A percentile compares a stretch with the other conserved stretches of the same genome.
These are phyloP conservation scores for Trametes meyenii DNA, from an alignment of 768 basidiomycete species.

Conservation along the genomic window DNA sequence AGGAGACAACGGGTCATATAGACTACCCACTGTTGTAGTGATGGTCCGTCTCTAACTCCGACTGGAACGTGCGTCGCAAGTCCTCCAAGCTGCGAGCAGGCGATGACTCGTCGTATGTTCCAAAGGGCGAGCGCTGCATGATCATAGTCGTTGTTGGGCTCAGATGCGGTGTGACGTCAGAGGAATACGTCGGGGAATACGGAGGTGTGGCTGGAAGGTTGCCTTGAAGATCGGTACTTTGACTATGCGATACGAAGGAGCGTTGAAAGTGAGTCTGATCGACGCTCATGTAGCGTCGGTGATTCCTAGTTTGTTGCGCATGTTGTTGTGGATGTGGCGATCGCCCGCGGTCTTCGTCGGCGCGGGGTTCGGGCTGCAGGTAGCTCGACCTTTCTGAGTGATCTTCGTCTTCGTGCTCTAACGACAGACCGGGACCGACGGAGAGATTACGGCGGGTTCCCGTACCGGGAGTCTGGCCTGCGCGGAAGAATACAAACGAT, in stretches of 20 bases:
- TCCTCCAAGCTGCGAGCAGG: conserved; percentile 27
- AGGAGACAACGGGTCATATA: background rate
- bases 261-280: conserved; percentile 37
- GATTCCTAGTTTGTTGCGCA: background rate
- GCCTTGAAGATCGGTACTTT: conserved; percentile 19
- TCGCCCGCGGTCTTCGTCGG: conserved; percentile 27
- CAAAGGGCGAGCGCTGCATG: conserved; percentile 20
- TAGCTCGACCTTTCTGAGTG: conserved; percentile 36
- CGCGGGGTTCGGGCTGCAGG: conserved; percentile 29
- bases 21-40: conserved; percentile 6
- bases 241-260: conserved; percentile 32
- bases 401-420: conserved; percentile 41
- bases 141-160: conserved; percentile 19
- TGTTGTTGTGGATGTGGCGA: conserved; percentile 17
- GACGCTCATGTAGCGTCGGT: conserved; percentile 33
- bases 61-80: conserved; percentile 20
- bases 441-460: conserved; percentile 51
- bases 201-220: conserved; percentile 36
- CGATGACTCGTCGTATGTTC: conserved; percentile 24
- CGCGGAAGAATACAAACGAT: conserved; percentile 73
- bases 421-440: conserved; percentile 53
- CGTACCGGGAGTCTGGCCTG: conserved; percentile 44
- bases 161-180: conserved; percentile 18
- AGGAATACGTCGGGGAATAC: conserved; percentile 33
- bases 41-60: conserved; percentile 10